Evolutionary conservation across 345 rosid genomes (phyloP), one percentile per base, ranked within the genome.

Genomic region (Ailanthus altissimus): DNA sequence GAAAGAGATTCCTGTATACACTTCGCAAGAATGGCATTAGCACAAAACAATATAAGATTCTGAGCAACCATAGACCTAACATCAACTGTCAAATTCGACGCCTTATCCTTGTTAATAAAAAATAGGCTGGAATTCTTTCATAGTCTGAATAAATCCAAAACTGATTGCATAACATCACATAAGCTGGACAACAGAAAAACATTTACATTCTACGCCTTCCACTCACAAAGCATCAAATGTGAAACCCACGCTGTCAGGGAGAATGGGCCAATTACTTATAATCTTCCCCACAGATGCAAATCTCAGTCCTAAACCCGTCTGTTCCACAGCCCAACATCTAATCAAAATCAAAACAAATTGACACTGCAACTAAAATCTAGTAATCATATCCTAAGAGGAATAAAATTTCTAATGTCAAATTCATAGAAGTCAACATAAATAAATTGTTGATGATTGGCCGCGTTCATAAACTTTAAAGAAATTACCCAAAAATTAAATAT

Each of bases 1-100:
- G 43, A 70, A 7, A 28, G 8, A 26, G 57, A 8, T 32, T 28
- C 8, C 23, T 43, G 20, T 72, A 45, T 43, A 53, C 43, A 16
- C 23, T 57, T 80, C 26, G 21, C 66, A 51, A 40, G 2, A 46
- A 61, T n/a, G 47, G 60, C n/a, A 66, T 57, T 53, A 23, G 69
- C 23, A 40, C 9, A 74, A 25, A 18, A 76, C 23, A 75, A 42
- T 14, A 63, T 42, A 25, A 49, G 73, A 71, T 43, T 67, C 40
- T 67, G 12, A 28, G 5, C 4, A 53, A 47, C 64, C 46, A 23
- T 36, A 20, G 40, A 46, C 53, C 63, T 25, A 9, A 40, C 45
- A 66, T 70, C 73, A 70, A 51, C 15, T 9, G 45, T 28, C n/a
- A 51, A 28, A 9, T 5, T 28, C 74, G 11, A 70, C 26, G 36